Evolutionary conservation across 2,329 filamentous ascomycete species (phyloP).

Genomic region (Phialophora expanda): DNA sequence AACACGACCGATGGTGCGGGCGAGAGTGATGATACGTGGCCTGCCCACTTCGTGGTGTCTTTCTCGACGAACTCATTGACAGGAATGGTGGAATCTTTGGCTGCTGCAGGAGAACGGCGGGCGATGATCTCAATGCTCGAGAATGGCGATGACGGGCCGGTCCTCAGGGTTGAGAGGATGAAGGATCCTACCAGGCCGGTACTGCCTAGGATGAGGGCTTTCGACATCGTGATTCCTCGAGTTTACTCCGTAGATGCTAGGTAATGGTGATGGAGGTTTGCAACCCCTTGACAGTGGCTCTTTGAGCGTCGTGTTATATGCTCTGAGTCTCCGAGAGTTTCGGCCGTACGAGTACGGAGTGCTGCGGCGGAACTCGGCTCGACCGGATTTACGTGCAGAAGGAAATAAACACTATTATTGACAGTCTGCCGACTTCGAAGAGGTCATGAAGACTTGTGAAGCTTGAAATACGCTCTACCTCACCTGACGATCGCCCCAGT

Average conservation of each 20-base stretch:
- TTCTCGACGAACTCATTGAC: conserved; percentile 63
- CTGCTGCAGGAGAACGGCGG: conserved; percentile 48
- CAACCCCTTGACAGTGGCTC: neutral
- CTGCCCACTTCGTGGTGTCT: conserved; percentile 72
- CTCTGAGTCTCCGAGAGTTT: neutral
- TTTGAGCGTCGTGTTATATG: neutral
- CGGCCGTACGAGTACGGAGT: too few relatives aligned
- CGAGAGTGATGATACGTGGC: conserved; percentile 60
- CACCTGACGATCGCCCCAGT: neutral
- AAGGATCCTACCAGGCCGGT: conserved; percentile 62
- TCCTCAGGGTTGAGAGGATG: conserved; percentile 66
- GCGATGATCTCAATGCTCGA: conserved; percentile 53
- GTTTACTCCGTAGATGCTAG: neutral
- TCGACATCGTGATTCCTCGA: conserved; percentile 46
- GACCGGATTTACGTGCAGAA: neutral
- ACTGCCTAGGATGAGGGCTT: conserved; percentile 52
- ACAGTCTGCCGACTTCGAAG: neutral
- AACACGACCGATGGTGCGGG: conserved; percentile 70
- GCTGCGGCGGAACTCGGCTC: neutral
- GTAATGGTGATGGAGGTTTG: neutral
- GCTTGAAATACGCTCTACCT: neutral
- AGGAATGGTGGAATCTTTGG: conserved; percentile 62
- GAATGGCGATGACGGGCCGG: conserved; percentile 43
- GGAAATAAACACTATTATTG: neutral
- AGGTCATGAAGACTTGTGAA: neutral